Conservation (phyloP, 352 stramenopile genomes). For the Phytopythium litorale region DNA sequence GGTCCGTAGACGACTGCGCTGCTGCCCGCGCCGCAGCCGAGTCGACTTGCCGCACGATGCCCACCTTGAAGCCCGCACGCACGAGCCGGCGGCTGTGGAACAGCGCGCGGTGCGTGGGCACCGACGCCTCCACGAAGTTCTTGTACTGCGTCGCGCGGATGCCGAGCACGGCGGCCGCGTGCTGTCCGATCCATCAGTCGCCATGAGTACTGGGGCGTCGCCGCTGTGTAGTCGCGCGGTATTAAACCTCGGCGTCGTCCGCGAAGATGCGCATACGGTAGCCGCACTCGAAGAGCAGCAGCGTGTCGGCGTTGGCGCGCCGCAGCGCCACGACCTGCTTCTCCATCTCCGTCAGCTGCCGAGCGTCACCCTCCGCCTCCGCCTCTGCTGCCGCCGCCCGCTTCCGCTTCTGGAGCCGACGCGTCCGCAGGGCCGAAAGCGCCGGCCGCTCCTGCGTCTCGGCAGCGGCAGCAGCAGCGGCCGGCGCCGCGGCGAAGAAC, state of each 20-base stretch:
- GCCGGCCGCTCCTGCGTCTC: neutral
- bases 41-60: slow-evolving; percentile 64
- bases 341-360: slow-evolving; percentile 61
- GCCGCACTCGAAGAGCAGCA: slow-evolving; percentile 77
- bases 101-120: slow-evolving; percentile 39
- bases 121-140: slow-evolving; percentile 42
- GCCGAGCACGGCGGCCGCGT: slow-evolving; percentile 28
- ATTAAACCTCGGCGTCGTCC: slow-evolving; percentile 48
- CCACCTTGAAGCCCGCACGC: slow-evolving; percentile 46
- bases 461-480: too few species aligned
- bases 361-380: neutral
- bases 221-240: neutral
- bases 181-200: slow-evolving; percentile 9
- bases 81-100: slow-evolving; percentile 44
- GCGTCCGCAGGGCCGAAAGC: slow-evolving; percentile 8
- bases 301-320: slow-evolving; percentile 26
- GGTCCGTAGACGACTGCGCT: slow-evolving; percentile 5
- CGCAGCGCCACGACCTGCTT: slow-evolving; percentile 65
- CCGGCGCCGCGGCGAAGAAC: too few species aligned
- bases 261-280: slow-evolving; percentile 82
- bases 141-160: slow-evolving; percentile 30
- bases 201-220: too few species aligned
- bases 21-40: slow-evolving; percentile 22
- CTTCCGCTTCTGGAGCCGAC: slow-evolving; percentile 17
- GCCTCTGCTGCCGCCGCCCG: neutral